Conservation (phyloP, 208 protist genomes). For the Crithidia thermophila region DNA sequence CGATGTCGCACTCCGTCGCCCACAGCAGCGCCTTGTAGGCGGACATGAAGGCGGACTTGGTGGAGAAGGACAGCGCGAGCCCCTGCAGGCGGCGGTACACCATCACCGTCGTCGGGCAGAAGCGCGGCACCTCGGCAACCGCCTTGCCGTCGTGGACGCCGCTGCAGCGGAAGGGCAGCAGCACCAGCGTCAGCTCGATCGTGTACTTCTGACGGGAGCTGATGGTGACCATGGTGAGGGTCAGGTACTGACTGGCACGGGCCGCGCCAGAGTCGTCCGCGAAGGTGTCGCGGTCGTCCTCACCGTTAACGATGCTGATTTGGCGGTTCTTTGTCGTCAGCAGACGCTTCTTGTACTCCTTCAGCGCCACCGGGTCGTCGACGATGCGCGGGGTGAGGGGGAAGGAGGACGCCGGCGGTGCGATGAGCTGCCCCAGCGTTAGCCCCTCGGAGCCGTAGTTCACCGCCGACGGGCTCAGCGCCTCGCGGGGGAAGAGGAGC, state of each 20-base stretch:
- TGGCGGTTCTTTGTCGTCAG: slow-evolving; percentile 45
- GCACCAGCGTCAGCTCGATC: slow-evolving; percentile 69
- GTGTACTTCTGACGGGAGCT: slow-evolving; percentile 61
- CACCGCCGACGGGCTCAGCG: slow-evolving; percentile 43
- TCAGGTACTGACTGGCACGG: slow-evolving; percentile 43
- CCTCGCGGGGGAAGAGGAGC: slow-evolving; percentile 70
- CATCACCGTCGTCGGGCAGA: slow-evolving; percentile 52
- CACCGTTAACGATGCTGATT: slow-evolving; percentile 42
- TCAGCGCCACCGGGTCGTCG: slow-evolving; percentile 51
- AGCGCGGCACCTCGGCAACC: slow-evolving; percentile 68
- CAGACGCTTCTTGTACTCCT: slow-evolving; percentile 69
- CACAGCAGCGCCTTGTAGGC: slow-evolving; percentile 85
- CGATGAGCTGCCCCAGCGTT: slow-evolving; percentile 66
- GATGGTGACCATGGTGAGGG: slow-evolving; percentile 70
- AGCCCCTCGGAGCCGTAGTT: slow-evolving; percentile 65
- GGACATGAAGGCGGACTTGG: slow-evolving; percentile 70
- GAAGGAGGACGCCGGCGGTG: slow-evolving; percentile 62
- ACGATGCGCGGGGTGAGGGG: slow-evolving; percentile 73
- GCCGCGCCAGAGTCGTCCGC: slow-evolving; percentile 6
- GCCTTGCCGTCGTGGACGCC: slow-evolving; percentile 43
- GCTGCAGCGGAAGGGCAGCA: slow-evolving; percentile 65
- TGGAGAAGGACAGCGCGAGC: slow-evolving; percentile 73
- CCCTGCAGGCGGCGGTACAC: slow-evolving; percentile 60
- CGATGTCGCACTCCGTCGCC: slow-evolving; percentile 84
- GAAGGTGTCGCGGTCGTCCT: slow-evolving; percentile 66